phyloP scores from a whole-genome alignment of 1,139 yeast species.

The Sugiyamaella sp. region DNA sequence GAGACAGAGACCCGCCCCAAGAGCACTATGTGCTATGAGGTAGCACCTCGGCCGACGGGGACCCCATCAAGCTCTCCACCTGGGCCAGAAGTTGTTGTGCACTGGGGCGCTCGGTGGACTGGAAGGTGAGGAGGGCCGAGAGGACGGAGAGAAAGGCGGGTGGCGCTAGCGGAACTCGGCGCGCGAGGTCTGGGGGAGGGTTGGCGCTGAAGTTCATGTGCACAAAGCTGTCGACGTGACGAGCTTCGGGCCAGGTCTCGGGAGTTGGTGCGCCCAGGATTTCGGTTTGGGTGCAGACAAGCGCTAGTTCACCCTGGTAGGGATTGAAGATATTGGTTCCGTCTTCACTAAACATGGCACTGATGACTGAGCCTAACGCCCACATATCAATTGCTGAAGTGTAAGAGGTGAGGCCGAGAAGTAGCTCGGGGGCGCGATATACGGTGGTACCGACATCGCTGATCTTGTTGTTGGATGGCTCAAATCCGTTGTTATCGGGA shows the following conservation, averaged over 20 bases:
- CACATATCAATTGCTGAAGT: constrained; percentile 72
- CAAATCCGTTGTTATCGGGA: constrained; percentile 49
- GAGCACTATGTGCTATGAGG: too few species aligned
- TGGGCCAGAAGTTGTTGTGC: constrained; percentile 36
- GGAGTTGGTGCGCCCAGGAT: constrained; percentile 70
- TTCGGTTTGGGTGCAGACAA: constrained; percentile 63
- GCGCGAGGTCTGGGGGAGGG: neutral
- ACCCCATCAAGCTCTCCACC: neutral
- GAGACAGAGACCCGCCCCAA: too few species aligned
- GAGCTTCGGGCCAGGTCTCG: constrained; percentile 53
- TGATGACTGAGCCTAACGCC: constrained; percentile 71
- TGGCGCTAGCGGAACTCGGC: constrained; percentile 38
- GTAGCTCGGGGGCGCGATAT: constrained; percentile 83
- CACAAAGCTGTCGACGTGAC: constrained; percentile 46
- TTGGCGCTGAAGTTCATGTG: constrained; percentile 44
- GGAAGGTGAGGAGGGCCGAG: constrained; percentile 46
- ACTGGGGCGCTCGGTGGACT: constrained; percentile 45
- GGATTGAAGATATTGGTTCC: constrained; percentile 46
- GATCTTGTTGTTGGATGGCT: constrained; percentile 52
- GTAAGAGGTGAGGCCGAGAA: constrained; percentile 70
- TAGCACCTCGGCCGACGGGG: too few species aligned
- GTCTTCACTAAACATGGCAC: constrained; percentile 51
- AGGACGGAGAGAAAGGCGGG: constrained; percentile 36
- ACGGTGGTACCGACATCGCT: constrained; percentile 75
- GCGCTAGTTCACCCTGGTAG: constrained; percentile 60